Evolutionary conservation across 768 basidiomycete species (phyloP).

Genomic region (Melanogaster broomeanus): DNA sequence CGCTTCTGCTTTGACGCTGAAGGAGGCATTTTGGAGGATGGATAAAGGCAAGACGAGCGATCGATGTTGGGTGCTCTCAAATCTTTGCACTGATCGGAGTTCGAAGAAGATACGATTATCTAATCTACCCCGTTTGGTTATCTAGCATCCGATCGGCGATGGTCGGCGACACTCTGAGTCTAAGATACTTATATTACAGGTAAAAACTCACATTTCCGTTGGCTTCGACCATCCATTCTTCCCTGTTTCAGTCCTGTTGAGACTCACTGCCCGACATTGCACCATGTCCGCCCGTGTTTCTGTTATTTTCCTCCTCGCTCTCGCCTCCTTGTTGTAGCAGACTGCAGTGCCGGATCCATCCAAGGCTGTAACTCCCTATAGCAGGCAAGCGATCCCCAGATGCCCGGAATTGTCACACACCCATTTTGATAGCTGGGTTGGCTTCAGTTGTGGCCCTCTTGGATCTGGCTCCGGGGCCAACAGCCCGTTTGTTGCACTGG

Average conservation of each 20-base stretch:
- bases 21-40: slow-evolving; percentile 55
- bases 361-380: slow-evolving; percentile 31
- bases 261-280: neutral
- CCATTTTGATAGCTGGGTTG: neutral
- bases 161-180: too few species aligned
- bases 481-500: slow-evolving; percentile 9
- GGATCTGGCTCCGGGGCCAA: neutral
- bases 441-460: slow-evolving; percentile 7
- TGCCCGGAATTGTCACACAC: neutral
- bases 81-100: slow-evolving; percentile 14
- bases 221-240: neutral
- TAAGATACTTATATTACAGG: too few species aligned
- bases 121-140: slow-evolving; percentile 20
- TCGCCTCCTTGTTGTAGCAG: neutral
- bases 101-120: slow-evolving; percentile 22
- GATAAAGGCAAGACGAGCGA: slow-evolving; percentile 16
- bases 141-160: neutral
- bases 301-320: neutral
- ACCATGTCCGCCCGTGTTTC: neutral
- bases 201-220: neutral
- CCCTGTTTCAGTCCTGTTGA: neutral
- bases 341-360: slow-evolving; percentile 31
- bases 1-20: slow-evolving; percentile 91
- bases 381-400: too few species aligned
- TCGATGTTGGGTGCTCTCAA: slow-evolving; percentile 24